Base-by-base conservation (phyloP, 1,284 basidiomycete species). In the Phellopilus nigrolimitatus region DNA sequence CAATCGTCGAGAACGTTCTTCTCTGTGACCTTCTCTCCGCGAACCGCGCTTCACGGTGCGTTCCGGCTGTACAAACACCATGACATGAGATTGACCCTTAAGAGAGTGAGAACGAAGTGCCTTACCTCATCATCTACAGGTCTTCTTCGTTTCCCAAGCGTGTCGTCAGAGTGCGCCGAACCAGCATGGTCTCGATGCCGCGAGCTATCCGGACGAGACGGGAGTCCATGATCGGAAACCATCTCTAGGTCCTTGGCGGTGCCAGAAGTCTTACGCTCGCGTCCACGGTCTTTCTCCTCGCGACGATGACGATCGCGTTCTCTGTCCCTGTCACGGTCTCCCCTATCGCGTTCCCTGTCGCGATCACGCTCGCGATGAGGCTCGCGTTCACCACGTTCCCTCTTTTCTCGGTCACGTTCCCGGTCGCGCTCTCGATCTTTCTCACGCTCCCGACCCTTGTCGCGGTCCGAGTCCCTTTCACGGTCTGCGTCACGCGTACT, bases 1-100 rank as follows among this genome's bases (percentile, higher is more conserved):
- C n/a, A 69, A 69, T 38, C 85, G 76, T 27, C 84, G 77, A 56
- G 67, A 68, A 33, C 85, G 73, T 28, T 88, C 86, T 53, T 88
- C 86, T 51, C 85, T 78, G 60, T 88, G 82, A 24, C 76, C 68
- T 5, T 88, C 86, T 62, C 85, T 86, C 43, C 87, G 80, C 54
- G 85, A 83, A 49, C 78, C 76, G 27, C 86, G 81, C 63, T 89
- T 89, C 10, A 80, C 76, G 38, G 74, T 73, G 55, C 87, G 77
- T 49, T 89, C 87, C 54, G 77, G 68, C 84, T 88, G 58, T 6
- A 22, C 12, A 22, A 13, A 12, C n/a, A n/a, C 3, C 25, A 33
- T 33, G n/a, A 4, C 5, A n/a, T 33, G 12, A 36, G 15, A 19
- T 24, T 31, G 28, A 47, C 22, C 9, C 24, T 21, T 5, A n/a